A percentile compares a stretch with the other conserved stretches of the same genome.
Evolutionary conservation across 768 basidiomycete genomes (phyloP).

Genomic region (Lactifluus piperatus): DNA sequence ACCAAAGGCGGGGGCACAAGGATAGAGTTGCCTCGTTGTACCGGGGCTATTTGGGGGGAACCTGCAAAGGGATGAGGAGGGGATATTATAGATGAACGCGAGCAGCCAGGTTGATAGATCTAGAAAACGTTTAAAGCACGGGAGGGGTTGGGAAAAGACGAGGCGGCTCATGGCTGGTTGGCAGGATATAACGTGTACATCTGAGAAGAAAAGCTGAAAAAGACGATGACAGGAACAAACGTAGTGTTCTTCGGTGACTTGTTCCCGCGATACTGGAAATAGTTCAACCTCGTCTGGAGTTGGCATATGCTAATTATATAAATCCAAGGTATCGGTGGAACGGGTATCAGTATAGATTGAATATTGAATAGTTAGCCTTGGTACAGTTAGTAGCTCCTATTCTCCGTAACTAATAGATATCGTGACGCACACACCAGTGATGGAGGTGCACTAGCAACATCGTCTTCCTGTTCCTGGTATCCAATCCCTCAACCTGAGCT

Average conservation of each 20-base stretch:
- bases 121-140: background rate
- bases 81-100: background rate
- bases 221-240: too few relatives aligned
- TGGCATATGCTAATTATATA: too few relatives aligned
- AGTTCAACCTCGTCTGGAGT: too few relatives aligned
- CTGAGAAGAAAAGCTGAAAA: background rate
- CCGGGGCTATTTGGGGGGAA: background rate
- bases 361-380: background rate
- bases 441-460: conserved; percentile 46
- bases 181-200: conserved; percentile 11
- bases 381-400: background rate
- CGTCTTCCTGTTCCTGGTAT: conserved; percentile 44
- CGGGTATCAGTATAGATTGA: conserved; percentile 29
- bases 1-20: background rate
- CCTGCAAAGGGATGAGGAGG: background rate
- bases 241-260: too few relatives aligned
- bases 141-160: background rate
- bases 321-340: conserved; percentile 23
- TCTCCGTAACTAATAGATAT: background rate
- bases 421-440: background rate
- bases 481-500: conserved; percentile 52
- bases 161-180: background rate
- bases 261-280: background rate
- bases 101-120: background rate
- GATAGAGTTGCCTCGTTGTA: background rate